Percentiles rank a stretch among this genome's conserved stretches.
These are phyloP conservation scores for Psidium guajava DNA, from an alignment of 345 rosid species.

Conservation along the genomic window DNA sequence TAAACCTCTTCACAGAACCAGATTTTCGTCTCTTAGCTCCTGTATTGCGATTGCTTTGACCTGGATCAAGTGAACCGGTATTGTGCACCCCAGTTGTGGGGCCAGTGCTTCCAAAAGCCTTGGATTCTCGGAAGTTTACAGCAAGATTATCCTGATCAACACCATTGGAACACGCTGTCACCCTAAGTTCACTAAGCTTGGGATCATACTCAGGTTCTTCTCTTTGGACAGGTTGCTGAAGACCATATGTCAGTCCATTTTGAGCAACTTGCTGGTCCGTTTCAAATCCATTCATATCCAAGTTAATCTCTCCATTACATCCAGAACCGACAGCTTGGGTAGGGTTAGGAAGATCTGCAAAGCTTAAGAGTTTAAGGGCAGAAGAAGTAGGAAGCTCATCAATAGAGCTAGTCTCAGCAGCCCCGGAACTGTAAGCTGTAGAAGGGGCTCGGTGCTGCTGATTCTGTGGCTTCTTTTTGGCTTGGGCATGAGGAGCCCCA, in stretches of 20 bases:
- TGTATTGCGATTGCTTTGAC: slow-evolving; percentile 38
- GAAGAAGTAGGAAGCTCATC: slow-evolving; percentile 23
- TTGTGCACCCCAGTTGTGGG: slow-evolving; percentile 36
- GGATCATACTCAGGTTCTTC: slow-evolving; percentile 71
- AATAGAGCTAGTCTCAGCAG: slow-evolving; percentile 19
- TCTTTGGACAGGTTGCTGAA: slow-evolving; percentile 14
- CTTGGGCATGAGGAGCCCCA: slow-evolving; percentile 38
- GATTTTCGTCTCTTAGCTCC: slow-evolving; percentile 93
- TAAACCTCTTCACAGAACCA: slow-evolving; percentile 91
- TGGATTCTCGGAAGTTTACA: slow-evolving; percentile 33
- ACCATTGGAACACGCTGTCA: slow-evolving; percentile 33
- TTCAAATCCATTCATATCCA: slow-evolving; percentile 15
- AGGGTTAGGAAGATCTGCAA: slow-evolving; percentile 18
- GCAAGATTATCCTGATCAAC: slow-evolving; percentile 28
- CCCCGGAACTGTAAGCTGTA: slow-evolving; percentile 16
- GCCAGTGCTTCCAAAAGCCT: slow-evolving; percentile 30
- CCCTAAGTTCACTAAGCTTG: slow-evolving; percentile 73
- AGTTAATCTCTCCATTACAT: slow-evolving; percentile 21
- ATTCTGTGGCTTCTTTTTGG: slow-evolving; percentile 81
- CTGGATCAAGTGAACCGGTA: slow-evolving; percentile 31
- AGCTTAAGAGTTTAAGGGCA: slow-evolving; percentile 22
- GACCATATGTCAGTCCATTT: slow-evolving; percentile 27
- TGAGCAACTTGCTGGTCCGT: slow-evolving; percentile 24
- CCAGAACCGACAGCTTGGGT: slow-evolving; percentile 16
- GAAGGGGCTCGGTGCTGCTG: slow-evolving; percentile 26